Evolutionary conservation across 164 flowering plant genomes (phyloP), one percentile per base, ranked within the genome.

Genomic region (Houttuynia cordata): DNA sequence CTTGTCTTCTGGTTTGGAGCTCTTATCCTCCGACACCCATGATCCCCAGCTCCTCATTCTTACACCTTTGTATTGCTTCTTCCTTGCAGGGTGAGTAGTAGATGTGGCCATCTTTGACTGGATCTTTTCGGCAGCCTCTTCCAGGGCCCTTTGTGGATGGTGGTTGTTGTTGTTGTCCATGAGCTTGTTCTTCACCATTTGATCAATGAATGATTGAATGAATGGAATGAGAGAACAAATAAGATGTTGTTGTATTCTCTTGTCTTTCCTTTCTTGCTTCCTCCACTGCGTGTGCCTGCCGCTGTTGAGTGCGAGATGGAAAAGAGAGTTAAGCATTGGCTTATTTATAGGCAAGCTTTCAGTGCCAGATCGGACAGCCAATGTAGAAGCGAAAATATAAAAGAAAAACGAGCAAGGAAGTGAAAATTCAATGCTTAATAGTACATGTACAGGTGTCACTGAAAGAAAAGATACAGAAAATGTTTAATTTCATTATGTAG

Each of bases 21-120:
- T 61, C 98, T 82, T 15, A 91, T 87, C 62, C 62, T 91, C 96
- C 10, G 95, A 86, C 4, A 91, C 98, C 84, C 86, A 91, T 66
- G 98, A 91, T 0, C 98, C 98, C 98, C 98, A 91, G 62, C 95
- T 91, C 62, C 98, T 87, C 98, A 91, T 91, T 69, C 96, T 82
- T 53, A 88, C 96, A 55, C 98, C 98, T 67, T 83, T 88, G 80
- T 78, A 91, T 78, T 84, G 87, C 82, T 76, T 92, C 61, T 71
- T 82, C 53, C 23, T 59, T 2, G 51, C 50, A 61, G 65, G n/a
- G 62, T 53, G 53, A 68, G 76, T 3, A 7, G 42, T 23, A 24
- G 70, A 13, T 24, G 67, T 68, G 39, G 69, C 45, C 45, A 61
- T 24, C 62, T 66, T 67, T 51, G 75, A 40, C 61, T 77, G 70